Evolutionary conservation across 139 green algal genomes (phyloP).

Genomic region (Volvox africanus): DNA sequence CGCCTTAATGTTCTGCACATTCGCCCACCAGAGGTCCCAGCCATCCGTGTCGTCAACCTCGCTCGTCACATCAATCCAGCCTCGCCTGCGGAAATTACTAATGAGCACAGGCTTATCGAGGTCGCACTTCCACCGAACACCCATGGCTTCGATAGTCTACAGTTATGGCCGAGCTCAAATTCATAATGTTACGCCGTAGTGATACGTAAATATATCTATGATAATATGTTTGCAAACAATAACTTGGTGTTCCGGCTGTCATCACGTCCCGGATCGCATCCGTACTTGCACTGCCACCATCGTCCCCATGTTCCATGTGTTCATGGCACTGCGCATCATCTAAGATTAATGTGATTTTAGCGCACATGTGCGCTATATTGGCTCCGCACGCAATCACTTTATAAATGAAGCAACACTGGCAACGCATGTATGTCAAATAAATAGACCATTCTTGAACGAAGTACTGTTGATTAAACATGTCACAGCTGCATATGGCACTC

Average conservation of each 20-base stretch:
- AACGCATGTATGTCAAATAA: too few species aligned
- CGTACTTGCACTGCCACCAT: background rate
- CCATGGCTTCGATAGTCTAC: background rate
- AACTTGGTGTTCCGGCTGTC: background rate
- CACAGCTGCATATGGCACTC: slow-evolving; percentile 1
- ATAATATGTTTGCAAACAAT: background rate
- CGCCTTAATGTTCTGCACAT: slow-evolving; percentile 65
- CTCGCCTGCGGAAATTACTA: slow-evolving; percentile 72
- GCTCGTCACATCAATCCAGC: slow-evolving; percentile 21
- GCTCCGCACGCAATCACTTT: background rate
- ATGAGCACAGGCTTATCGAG: slow-evolving; percentile 78
- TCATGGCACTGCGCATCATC: too few species aligned
- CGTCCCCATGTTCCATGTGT: too few species aligned
- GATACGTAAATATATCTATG: background rate
- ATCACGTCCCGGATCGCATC: background rate
- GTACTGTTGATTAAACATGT: background rate
- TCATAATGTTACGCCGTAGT: background rate
- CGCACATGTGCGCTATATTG: too few species aligned
- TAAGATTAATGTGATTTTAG: too few species aligned
- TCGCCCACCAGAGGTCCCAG: slow-evolving; percentile 87
- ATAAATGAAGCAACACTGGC: background rate
- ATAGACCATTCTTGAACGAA: too few species aligned
- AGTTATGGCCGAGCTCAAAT: too few species aligned
- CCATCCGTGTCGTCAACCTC: slow-evolving; percentile 42
- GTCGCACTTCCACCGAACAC: slow-evolving; percentile 67